Evolutionary conservation across 306 rosid species (phyloP).

Genomic region (Mimosa bimucronata): DNA sequence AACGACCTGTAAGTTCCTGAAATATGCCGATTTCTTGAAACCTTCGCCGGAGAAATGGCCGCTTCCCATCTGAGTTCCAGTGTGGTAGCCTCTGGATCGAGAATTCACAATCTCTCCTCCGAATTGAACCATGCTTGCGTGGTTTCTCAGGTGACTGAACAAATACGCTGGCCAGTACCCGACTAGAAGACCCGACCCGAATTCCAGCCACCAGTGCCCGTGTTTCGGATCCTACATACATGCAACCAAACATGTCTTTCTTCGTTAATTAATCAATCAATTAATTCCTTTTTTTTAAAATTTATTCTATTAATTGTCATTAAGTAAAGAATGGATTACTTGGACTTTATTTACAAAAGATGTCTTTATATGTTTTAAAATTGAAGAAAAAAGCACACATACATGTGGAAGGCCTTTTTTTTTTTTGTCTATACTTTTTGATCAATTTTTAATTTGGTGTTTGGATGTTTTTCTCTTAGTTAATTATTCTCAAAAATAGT

Average conservation of each 20-base stretch:
- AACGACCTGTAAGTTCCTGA: slow-evolving; percentile 86
- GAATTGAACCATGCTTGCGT: slow-evolving; percentile 94
- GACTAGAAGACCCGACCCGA: slow-evolving; percentile 81
- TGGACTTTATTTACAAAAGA: no score
- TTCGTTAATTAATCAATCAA: not conserved
- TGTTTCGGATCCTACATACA: slow-evolving; percentile 88
- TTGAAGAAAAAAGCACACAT: no score
- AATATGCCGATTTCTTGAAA: slow-evolving; percentile 88
- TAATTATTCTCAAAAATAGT: no score
- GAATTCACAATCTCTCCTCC: slow-evolving; percentile 95
- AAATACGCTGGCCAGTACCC: slow-evolving; percentile 95
- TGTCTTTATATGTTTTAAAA: no score
- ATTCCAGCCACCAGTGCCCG: slow-evolving; percentile 98
- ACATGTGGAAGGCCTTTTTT: no score
- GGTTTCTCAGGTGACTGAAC: slow-evolving; percentile 89
- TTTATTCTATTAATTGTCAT: not conserved
- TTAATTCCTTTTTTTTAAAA: no score
- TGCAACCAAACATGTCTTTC: not conserved
- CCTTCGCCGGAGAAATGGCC: slow-evolving; percentile 98
- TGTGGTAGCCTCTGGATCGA: slow-evolving; percentile 85
- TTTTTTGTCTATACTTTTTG: no score
- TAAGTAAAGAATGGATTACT: no score
- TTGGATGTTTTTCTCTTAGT: no score
- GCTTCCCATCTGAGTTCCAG: slow-evolving; percentile 97
- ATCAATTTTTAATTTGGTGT: no score